Base-by-base conservation (phyloP, 2,329 filamentous ascomycete species). In the Fusarium sp. region DNA sequence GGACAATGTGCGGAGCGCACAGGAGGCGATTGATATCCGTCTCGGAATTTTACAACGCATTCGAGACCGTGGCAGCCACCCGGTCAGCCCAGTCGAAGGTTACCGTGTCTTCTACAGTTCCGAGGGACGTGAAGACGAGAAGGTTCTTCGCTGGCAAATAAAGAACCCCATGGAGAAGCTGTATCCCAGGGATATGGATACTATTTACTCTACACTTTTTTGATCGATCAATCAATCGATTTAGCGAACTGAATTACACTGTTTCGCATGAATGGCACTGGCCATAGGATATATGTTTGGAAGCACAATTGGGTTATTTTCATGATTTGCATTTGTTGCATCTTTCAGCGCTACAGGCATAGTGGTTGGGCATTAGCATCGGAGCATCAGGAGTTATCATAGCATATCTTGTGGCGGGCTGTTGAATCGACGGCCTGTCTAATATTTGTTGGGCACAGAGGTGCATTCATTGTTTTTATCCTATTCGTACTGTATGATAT, bases 1-100 rank as follows among this genome's bases (percentile, higher is more conserved):
- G 90, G 83, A 85, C 41, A 86, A 85, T 59, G 85, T 86, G 4
- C 79, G 81, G 38, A 79, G 79, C 23, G 84, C 90, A 54, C 81
- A 82, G 15, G 80, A 83, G 31, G 80, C 82, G 4, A 82, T 89
- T 44, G 77, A 80, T 28, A 70, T 72, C 28, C 78, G 81, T 4
- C 61, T 82, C 16, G 77, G 77, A 52, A 73, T 74, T 57, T 58
- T 83, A 37, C 74, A 72, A 26, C 69, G 70, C 40, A 77, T 83
- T 49, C 76, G 74, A 30, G 77, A 80, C 23, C 74, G 74, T 15
- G 75, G 74, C 26, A 72, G 72, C 15, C 76, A 74, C 15, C 65
- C 75, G 3, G 58, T 71, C 8, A 76, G 69, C 11, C 71, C 75
- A 6, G 23, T 62, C 13, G 72, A 77, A 18, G 79, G 77, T 13